Evolutionary conservation across 495 filamentous ascomycete species (phyloP).

Genomic region (Bryoglossum gracile): DNA sequence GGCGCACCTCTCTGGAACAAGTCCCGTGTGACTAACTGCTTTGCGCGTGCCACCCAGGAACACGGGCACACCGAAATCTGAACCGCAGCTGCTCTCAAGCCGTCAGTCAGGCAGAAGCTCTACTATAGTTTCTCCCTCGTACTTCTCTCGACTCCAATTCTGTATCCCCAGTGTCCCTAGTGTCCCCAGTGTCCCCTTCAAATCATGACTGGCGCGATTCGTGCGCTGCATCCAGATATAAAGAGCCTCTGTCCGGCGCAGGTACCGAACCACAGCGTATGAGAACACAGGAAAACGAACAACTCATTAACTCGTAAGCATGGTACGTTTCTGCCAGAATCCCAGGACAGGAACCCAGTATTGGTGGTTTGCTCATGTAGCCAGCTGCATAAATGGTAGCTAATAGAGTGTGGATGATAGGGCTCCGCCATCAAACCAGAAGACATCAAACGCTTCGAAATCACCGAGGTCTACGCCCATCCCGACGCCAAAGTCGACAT

Average conservation of each 20-base stretch:
- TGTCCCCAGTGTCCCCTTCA: not conserved
- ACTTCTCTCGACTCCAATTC: too few species aligned
- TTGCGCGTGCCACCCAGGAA: slow-evolving; percentile 13
- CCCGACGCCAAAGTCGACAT: slow-evolving; percentile 56
- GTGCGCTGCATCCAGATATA: slow-evolving; percentile 4
- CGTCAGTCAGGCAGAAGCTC: slow-evolving; percentile 14
- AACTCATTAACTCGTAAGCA: slow-evolving; percentile 9
- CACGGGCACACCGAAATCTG: slow-evolving; percentile 4
- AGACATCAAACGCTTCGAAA: slow-evolving; percentile 58
- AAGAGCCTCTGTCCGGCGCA: not conserved
- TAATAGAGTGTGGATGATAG: too few species aligned
- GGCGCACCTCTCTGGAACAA: not conserved
- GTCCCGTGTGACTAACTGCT: slow-evolving; percentile 16
- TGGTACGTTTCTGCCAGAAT: slow-evolving; percentile 10
- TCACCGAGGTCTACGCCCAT: slow-evolving; percentile 59
- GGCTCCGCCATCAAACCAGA: slow-evolving; percentile 35
- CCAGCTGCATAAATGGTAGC: too few species aligned
- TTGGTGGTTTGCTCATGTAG: too few species aligned
- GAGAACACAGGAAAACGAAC: slow-evolving; percentile 3
- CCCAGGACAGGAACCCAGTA: too few species aligned
- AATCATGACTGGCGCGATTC: not conserved
- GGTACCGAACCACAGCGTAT: slow-evolving; percentile 4
- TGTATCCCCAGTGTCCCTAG: too few species aligned
- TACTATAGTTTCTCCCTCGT: not conserved
- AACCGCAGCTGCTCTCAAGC: not conserved